A percentile compares a stretch with the other conserved stretches of the same genome.
phyloP scores from a whole-genome alignment of 129 eudicot genomes.

The Arctium minus region DNA sequence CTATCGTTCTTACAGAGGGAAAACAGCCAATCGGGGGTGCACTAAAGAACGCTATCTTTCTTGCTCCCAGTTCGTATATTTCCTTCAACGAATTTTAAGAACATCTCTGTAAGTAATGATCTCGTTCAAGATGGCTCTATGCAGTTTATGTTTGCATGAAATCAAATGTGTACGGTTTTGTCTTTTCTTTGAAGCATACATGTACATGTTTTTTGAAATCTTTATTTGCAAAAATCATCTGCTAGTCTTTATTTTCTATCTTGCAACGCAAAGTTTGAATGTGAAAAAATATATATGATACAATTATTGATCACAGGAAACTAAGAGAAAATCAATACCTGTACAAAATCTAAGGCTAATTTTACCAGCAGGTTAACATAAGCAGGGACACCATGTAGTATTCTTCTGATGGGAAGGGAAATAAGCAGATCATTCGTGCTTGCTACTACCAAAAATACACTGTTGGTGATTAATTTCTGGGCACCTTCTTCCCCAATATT shows the following conservation, averaged over 20 bases:
- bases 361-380: slow-evolving; percentile 39
- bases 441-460: slow-evolving; percentile 32
- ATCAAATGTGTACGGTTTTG: not conserved
- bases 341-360: slow-evolving; percentile 33
- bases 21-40: slow-evolving; percentile 47
- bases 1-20: slow-evolving; percentile 15
- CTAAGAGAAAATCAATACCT: slow-evolving; percentile 25
- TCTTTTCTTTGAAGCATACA: not conserved
- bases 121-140: not conserved
- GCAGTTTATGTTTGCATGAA: not conserved
- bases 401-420: slow-evolving; percentile 35
- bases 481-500: slow-evolving; percentile 38
- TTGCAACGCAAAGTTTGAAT: not conserved
- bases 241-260: not conserved
- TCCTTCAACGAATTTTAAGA: slow-evolving; percentile 6
- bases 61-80: slow-evolving; percentile 37
- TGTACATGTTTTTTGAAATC: not conserved
- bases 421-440: slow-evolving; percentile 55
- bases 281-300: not conserved
- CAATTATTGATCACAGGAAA: not conserved
- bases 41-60: slow-evolving; percentile 33
- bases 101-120: not conserved
- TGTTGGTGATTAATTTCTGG: slow-evolving; percentile 20
- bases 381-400: slow-evolving; percentile 25
- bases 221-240: not conserved